Percentiles rank a stretch among this genome's conserved stretches.
phyloP scores from a whole-genome alignment of 2,329 filamentous ascomycete species.

The Pestalotiopsis sp. region DNA sequence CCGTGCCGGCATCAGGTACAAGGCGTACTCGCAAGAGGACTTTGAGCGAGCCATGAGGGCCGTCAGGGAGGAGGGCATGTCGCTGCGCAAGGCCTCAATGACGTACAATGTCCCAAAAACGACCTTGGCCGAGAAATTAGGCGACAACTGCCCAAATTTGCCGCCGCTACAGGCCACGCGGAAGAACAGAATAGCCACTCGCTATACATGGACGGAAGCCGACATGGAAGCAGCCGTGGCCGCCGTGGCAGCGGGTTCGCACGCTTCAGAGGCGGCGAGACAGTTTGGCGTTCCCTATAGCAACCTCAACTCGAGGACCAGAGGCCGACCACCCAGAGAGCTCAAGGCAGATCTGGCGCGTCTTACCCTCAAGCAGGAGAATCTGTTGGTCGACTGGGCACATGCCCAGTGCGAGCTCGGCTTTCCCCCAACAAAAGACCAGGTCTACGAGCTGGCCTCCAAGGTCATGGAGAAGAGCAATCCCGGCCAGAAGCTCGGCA shows the following conservation, averaged over 20 bases:
- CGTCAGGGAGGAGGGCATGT: constrained; percentile 25
- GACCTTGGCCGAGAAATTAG: constrained; percentile 24
- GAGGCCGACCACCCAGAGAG: constrained; percentile 20
- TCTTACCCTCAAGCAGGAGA: constrained; percentile 27
- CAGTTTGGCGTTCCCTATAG: constrained; percentile 29
- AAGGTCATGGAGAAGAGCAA: constrained; percentile 24
- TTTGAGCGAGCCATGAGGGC: constrained; percentile 21
- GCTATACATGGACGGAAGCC: constrained; percentile 22
- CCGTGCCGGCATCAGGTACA: constrained; percentile 25
- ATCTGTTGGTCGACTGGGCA: constrained; percentile 29
- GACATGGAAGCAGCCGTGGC: constrained; percentile 25
- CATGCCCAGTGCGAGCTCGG: constrained; percentile 24
- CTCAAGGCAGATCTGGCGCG: constrained; percentile 25
- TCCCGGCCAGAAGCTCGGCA: constrained; percentile 23
- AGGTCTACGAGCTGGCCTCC: constrained; percentile 26
- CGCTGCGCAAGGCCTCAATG: constrained; percentile 23
- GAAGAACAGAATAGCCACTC: constrained; percentile 16
- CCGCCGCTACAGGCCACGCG: constrained; percentile 18
- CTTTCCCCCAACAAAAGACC: constrained; percentile 27
- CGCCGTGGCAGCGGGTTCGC: constrained; percentile 21
- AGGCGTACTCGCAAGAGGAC: constrained; percentile 25
- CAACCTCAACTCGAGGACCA: constrained; percentile 25
- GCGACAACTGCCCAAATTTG: constrained; percentile 20
- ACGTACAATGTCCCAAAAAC: constrained; percentile 28
- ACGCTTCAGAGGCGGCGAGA: constrained; percentile 21